Conservation (phyloP, 2,329 filamentous ascomycete genomes). For the Venturia nashicola region DNA sequence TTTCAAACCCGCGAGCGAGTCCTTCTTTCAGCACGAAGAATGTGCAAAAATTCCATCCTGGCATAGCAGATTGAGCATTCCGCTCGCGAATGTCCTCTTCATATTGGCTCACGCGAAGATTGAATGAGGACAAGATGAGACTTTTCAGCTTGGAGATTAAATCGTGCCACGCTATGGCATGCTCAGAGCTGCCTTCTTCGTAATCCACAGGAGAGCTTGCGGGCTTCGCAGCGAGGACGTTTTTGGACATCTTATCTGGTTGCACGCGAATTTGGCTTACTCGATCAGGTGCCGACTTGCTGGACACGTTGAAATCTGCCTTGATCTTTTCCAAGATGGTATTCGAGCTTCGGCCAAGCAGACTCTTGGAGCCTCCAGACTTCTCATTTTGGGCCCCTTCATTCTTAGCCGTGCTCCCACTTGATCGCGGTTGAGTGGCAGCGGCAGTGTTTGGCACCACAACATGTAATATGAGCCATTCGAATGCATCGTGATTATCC, state of each 20-base stretch:
- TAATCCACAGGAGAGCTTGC: conserved; percentile 25
- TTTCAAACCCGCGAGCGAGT: conserved; percentile 85
- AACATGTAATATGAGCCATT: conserved; percentile 91
- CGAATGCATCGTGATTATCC: conserved; percentile 91
- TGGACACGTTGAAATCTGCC: conserved; percentile 74
- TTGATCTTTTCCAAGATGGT: conserved; percentile 83
- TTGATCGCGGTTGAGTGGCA: conserved; percentile 61
- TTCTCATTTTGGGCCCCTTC: conserved; percentile 50
- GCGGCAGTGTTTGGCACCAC: conserved; percentile 77
- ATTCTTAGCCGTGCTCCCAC: conserved; percentile 32
- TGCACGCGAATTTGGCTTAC: conserved; percentile 65
- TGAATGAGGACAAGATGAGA: conserved; percentile 79
- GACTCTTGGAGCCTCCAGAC: conserved; percentile 52
- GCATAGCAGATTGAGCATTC: conserved; percentile 72
- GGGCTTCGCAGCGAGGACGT: conserved; percentile 26
- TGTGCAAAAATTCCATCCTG: conserved; percentile 98
- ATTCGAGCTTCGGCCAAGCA: conserved; percentile 63
- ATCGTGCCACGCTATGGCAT: conserved; percentile 72
- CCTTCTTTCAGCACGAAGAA: conserved; percentile 98
- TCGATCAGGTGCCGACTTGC: conserved; percentile 62
- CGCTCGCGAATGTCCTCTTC: conserved; percentile 96
- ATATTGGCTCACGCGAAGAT: conserved; percentile 81
- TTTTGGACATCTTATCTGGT: conserved; percentile 33
- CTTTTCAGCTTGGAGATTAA: conserved; percentile 77
- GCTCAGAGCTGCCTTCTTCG: conserved; percentile 61